These are phyloP conservation scores for Paecilomyces sp. DNA, from an alignment of 2,329 filamentous ascomycete species.

Conservation along the genomic window DNA sequence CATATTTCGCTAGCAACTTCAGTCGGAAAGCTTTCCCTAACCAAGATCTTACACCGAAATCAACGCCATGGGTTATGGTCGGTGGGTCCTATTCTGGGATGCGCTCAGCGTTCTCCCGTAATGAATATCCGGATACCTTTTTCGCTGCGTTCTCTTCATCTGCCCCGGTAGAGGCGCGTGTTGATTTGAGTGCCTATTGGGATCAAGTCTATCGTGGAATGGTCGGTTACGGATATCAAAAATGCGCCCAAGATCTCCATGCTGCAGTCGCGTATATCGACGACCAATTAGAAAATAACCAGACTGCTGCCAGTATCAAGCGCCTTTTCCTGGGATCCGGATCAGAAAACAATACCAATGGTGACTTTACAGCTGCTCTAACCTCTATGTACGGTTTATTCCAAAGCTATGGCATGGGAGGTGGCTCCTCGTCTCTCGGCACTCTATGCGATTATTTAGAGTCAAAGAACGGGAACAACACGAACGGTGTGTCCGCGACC, in stretches of 20 bases:
- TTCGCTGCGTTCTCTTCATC: conserved; percentile 35
- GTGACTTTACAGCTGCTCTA: conserved; percentile 41
- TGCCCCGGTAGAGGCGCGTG: conserved; percentile 39
- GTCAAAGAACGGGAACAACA: conserved; percentile 27
- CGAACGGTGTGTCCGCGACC: conserved; percentile 19
- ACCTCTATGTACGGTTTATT: conserved; percentile 34
- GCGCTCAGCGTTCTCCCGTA: conserved; percentile 37
- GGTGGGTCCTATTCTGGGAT: conserved; percentile 42
- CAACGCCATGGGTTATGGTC: conserved; percentile 40
- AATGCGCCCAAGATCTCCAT: conserved; percentile 45
- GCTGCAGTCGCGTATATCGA: conserved; percentile 46
- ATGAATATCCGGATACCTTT: conserved; percentile 35
- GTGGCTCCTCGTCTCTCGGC: conserved; percentile 25
- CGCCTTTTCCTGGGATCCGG: conserved; percentile 42
- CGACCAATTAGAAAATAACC: conserved; percentile 29
- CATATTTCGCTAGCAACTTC: conserved; percentile 38
- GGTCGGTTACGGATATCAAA: conserved; percentile 42
- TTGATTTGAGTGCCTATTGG: conserved; percentile 47
- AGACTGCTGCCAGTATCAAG: conserved; percentile 37
- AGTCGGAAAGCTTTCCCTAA: conserved; percentile 20
- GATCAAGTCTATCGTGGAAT: conserved; percentile 44
- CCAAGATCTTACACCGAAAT: conserved; percentile 31
- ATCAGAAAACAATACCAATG: conserved; percentile 40
- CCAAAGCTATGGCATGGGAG: conserved; percentile 38
- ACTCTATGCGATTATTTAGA: conserved; percentile 43